phyloP scores from a whole-genome alignment of 495 filamentous ascomycete genomes.

The Penicillium soppii region DNA sequence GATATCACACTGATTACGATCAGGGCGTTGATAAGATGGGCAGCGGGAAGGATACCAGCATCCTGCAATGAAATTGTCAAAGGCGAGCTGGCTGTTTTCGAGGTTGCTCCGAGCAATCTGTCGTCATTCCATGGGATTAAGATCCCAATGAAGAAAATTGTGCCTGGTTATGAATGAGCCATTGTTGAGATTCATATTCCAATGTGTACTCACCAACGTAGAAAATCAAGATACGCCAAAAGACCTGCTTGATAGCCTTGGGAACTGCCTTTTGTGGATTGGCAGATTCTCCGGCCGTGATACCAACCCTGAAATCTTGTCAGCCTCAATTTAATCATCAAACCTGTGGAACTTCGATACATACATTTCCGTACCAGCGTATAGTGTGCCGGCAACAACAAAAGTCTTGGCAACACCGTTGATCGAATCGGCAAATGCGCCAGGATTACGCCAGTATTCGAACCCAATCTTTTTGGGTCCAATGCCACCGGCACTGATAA shows the following conservation, averaged over 20 bases:
- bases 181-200: no score
- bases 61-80: conserved; percentile 71
- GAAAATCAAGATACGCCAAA: conserved; percentile 71
- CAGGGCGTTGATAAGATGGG: conserved; percentile 69
- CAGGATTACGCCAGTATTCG: conserved; percentile 64
- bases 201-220: conserved; percentile 56
- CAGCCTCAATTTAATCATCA: neutral
- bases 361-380: conserved; percentile 68
- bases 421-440: conserved; percentile 66
- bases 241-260: conserved; percentile 65
- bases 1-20: conserved; percentile 68
- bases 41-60: conserved; percentile 65
- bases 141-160: conserved; percentile 69
- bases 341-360: neutral
- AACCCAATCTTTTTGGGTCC: conserved; percentile 59
- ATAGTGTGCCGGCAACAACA: conserved; percentile 71
- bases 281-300: conserved; percentile 65
- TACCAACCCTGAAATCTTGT: conserved; percentile 48
- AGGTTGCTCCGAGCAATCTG: conserved; percentile 41
- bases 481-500: conserved; percentile 62
- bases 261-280: conserved; percentile 64
- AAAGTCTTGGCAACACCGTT: conserved; percentile 53
- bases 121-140: conserved; percentile 57
- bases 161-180: conserved; percentile 15
- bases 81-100: conserved; percentile 63